A percentile compares a stretch with the other conserved stretches of the same genome.
Evolutionary conservation across 345 rosid species (phyloP).

Genomic region (Linum trigynum): DNA sequence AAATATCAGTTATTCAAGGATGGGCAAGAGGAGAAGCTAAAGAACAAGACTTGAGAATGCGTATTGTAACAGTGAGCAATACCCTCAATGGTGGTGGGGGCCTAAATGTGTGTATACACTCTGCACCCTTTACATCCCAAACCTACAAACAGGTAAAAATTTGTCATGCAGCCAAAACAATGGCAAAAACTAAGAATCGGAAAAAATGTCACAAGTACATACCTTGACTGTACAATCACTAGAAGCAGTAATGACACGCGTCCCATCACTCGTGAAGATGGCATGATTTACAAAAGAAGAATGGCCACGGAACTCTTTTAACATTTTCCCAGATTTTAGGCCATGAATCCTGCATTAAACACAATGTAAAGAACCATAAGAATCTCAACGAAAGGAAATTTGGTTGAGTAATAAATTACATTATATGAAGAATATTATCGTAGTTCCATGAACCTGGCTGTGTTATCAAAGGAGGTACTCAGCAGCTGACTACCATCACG

Average conservation of each 20-base stretch:
- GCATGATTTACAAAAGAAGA: constrained; percentile 85
- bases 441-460: constrained; percentile 54
- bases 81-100: constrained; percentile 95
- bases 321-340: constrained; percentile 85
- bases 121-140: constrained; percentile 95
- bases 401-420: neutral
- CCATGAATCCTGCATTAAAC: constrained; percentile 73
- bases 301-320: constrained; percentile 95
- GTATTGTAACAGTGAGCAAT: constrained; percentile 14
- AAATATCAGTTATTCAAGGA: neutral
- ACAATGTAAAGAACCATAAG: neutral
- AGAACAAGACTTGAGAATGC: neutral
- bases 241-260: constrained; percentile 82
- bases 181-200: neutral
- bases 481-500: constrained; percentile 95
- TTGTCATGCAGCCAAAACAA: constrained; percentile 3
- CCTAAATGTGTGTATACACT: constrained; percentile 84
- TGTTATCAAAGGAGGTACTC: constrained; percentile 86
- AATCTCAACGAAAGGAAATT: neutral
- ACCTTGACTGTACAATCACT: constrained; percentile 90
- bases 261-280: constrained; percentile 82
- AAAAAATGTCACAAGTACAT: constrained; percentile 3
- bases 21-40: neutral
- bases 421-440: neutral
- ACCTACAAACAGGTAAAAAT: constrained; percentile 35